Evolutionary conservation across 345 rosid genomes (phyloP), one percentile per base, ranked within the genome.

Genomic region (Eucalyptus erythrocorys): DNA sequence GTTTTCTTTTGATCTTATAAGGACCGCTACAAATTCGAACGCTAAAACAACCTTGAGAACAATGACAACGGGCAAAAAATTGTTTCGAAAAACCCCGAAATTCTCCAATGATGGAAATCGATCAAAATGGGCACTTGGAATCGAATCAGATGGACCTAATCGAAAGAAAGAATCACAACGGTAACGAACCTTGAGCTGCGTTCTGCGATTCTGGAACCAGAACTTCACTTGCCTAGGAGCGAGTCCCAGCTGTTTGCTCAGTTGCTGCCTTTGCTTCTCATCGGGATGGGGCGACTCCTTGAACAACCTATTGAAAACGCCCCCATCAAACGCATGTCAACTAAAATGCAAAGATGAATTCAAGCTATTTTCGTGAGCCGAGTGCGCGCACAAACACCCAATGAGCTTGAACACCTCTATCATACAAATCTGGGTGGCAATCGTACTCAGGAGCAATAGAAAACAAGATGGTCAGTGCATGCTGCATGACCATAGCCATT

Each of bases 251-350:
- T 96, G 98, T 91, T 95, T 98, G 92, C 99, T 97, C 87, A 98
- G 89, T 79, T 97, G 98, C 80, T 98, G 99, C 92, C 99, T 95
- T 90, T 98, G 99, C 89, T 97, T 98, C 94, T 98, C 99, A 91
- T 97, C 99, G 30, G 99, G 99, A 89, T 98, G 99, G 5, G 99
- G 99, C 19, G 99, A 95, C 92, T 98, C 99, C 87, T 97, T 98
- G 88, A 98, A 98, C 71, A 98, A 92, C 93, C 99, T 98, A 94
- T 13, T 82, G 42, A 48, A 76, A 49, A 48, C 42, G 6, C 22
- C 64, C 66, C 87, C 26, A 49, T 40, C 47, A 76, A 76, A 76
- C 12, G 16, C 84, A 40, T 40, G 84, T 42, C 24, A 40, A 40
- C 47, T 40, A 13, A 76, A 76, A 76, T 76, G 15, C 61, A 42